Percentiles rank a stretch among this genome's conserved stretches.
These are phyloP conservation scores for Xylariaceae sp. DNA, from an alignment of 2,329 filamentous ascomycete genomes.

Conservation along the genomic window DNA sequence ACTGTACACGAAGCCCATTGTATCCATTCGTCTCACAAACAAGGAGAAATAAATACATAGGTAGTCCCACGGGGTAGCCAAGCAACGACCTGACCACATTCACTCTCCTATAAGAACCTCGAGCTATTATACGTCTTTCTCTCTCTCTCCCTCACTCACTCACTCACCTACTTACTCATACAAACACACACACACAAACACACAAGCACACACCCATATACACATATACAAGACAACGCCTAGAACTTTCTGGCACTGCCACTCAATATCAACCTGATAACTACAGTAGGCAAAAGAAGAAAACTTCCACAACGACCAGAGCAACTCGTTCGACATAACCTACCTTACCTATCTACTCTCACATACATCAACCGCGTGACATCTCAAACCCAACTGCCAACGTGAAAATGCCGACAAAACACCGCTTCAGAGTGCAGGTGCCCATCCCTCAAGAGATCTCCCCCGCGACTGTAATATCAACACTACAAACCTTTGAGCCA, in stretches of 20 bases:
- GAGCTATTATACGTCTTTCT: too few species aligned
- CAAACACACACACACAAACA: too few species aligned
- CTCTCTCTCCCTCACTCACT: too few species aligned
- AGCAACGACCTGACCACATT: neutral
- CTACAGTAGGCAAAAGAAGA: neutral
- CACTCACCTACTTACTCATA: too few species aligned
- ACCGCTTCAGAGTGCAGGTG: slow-evolving; percentile 6
- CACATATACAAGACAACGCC: neutral
- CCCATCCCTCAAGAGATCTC: slow-evolving; percentile 5
- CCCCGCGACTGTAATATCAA: slow-evolving; percentile 5
- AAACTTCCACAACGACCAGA: neutral
- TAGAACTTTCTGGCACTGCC: neutral
- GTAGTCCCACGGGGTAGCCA: neutral
- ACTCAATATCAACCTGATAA: neutral
- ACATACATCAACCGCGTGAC: neutral
- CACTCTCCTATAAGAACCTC: neutral
- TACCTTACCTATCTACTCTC: neutral
- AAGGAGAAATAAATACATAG: neutral
- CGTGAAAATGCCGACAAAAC: slow-evolving; percentile 8
- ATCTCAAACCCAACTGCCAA: neutral
- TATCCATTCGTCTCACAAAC: neutral
- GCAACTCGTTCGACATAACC: neutral
- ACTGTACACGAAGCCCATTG: neutral
- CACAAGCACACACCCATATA: too few species aligned
- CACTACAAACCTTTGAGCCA: slow-evolving; percentile 15